Base-by-base conservation (phyloP, 306 rosid genomes). In the Arachis hypogaea region DNA sequence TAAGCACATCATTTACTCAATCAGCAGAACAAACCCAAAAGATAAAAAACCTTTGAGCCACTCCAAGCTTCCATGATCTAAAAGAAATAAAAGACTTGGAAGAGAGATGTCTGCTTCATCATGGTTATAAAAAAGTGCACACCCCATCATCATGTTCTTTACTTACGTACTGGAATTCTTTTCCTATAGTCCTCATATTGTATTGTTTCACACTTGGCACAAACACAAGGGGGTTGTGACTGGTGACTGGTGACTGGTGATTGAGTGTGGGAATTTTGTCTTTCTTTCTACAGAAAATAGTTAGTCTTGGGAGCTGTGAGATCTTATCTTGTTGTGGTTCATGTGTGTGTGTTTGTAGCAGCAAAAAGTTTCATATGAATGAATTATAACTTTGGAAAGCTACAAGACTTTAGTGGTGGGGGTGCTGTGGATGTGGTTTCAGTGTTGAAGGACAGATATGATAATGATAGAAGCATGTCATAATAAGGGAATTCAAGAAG, bases 401-500 rank as follows among this genome's bases (percentile, higher is more conserved):
- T 68, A 66, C 76, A 67, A 58, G 61, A 50, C 33, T 33, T 73
- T 51, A n/a, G 42, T 47, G 68, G 71, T 55, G 28, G 71, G 65
- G 49, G 14, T 41, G 8, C 59, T 58, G 38, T 71, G 77, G 75
- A 22, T 22, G 28, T 22, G 28, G 38, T 33, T 72, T 60, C 56
- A 61, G 43, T 40, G n/a, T 68, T 76, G 86, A 72, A 65, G 69
- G 80, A 63, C 38, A 71, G 71, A 38, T 81, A 80, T 82, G 92
- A 78, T 77, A 41, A 80, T 82, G 92, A 78, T 77, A 41, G 68
- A 51, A 61, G 71, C 74, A 54, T 78, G 78, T 57, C 60, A 51
- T 43, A 86, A 75, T 43, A 86, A 75, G 80, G 79, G 80, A 72
- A 71, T 33, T 33, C 38, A 33, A 33, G 4, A 33, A 33, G 38